These are phyloP conservation scores for Aspergillus avenaceus DNA, from an alignment of 495 filamentous ascomycete genomes.

Conservation along the genomic window DNA sequence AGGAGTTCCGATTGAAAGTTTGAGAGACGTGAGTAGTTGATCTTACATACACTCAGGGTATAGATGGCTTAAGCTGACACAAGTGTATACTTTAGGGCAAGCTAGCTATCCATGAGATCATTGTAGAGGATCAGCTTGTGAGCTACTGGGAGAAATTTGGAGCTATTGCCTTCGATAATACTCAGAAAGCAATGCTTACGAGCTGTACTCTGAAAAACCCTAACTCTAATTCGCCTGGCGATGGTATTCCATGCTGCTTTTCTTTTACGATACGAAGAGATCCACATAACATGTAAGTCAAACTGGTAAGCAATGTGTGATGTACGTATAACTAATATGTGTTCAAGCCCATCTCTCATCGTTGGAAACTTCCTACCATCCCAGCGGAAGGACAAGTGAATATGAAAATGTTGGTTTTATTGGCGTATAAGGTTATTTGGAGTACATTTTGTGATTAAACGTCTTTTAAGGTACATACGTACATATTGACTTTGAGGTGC, in stretches of 20 bases:
- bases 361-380: slow-evolving; percentile 91
- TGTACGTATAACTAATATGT: slow-evolving; percentile 10
- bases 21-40: slow-evolving; percentile 73
- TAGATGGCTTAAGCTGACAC: not conserved
- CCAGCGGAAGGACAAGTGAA: slow-evolving; percentile 27
- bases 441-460: not conserved
- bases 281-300: slow-evolving; percentile 88
- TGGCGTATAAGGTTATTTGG: not conserved
- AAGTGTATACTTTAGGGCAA: slow-evolving; percentile 63
- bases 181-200: slow-evolving; percentile 95
- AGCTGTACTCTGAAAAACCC: slow-evolving; percentile 90
- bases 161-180: slow-evolving; percentile 93
- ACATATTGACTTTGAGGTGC: not conserved
- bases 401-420: too few relatives aligned
- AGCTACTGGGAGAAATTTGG: slow-evolving; percentile 99
- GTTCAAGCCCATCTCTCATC: slow-evolving; percentile 78
- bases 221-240: slow-evolving; percentile 62
- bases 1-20: slow-evolving; percentile 81
- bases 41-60: not conserved
- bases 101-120: slow-evolving; percentile 90
- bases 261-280: slow-evolving; percentile 95
- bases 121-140: slow-evolving; percentile 89
- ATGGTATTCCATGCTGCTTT: slow-evolving; percentile 89
- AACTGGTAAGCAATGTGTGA: not conserved
- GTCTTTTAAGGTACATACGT: not conserved